Conservation (phyloP, 2,329 filamentous ascomycete genomes). For the Cryphonectria naterciae region DNA sequence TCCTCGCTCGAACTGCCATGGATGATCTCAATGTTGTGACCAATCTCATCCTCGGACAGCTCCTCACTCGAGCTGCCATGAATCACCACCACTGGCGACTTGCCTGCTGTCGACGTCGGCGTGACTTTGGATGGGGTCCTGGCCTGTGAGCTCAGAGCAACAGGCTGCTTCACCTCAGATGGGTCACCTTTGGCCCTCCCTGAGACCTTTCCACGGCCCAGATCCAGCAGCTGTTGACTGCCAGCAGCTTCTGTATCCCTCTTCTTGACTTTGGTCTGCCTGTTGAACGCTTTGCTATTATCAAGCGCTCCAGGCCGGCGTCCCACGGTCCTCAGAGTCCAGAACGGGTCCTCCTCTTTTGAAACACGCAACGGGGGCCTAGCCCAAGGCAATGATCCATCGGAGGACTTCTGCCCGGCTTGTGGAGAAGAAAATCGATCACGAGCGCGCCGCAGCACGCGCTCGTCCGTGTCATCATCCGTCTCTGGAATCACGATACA, state of each 20-base stretch:
- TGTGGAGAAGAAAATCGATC: neutral
- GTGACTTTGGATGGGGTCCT: neutral
- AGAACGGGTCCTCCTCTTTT: neutral
- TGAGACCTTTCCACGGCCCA: neutral
- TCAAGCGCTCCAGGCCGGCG: neutral
- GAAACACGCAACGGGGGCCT: slow-evolving; percentile 20
- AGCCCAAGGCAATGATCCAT: slow-evolving; percentile 22
- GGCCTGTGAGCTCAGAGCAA: neutral
- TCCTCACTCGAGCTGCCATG: slow-evolving; percentile 3
- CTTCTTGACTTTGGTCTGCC: too few relatives aligned
- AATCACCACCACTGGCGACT: slow-evolving; percentile 4
- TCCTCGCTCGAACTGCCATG: neutral
- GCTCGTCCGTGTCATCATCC: slow-evolving; percentile 11
- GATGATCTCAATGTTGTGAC: neutral
- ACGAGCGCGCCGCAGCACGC: slow-evolving; percentile 11
- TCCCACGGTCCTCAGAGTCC: neutral
- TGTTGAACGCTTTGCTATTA: too few relatives aligned
- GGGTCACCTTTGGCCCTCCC: neutral
- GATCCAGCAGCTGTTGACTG: neutral
- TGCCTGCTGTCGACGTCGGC: neutral
- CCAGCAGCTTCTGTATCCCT: neutral
- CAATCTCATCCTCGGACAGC: neutral
- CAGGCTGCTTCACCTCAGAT: neutral
- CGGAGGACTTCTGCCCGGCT: neutral
- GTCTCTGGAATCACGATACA: slow-evolving; percentile 14